These are phyloP conservation scores for Cryptococcus sp. DNA, from an alignment of 1,284 basidiomycete species.

Conservation along the genomic window DNA sequence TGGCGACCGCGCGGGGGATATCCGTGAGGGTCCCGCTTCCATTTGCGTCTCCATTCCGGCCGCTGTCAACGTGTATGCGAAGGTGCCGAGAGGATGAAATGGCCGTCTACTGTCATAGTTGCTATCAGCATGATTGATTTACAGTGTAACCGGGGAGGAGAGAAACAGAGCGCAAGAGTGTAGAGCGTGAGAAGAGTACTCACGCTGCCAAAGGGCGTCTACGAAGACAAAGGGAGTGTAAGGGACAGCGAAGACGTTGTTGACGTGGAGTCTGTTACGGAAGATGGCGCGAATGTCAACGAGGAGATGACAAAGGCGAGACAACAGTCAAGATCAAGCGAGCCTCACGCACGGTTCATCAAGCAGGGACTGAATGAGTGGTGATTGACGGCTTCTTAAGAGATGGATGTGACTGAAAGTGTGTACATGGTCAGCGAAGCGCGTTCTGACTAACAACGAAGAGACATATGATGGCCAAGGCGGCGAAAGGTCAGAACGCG, in stretches of 20 bases:
- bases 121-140: neutral
- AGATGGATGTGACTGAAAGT: no score
- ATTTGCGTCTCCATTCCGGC: conserved; percentile 5
- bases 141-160: neutral
- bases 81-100: neutral
- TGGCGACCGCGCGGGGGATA: conserved; percentile 8
- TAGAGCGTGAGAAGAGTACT: conserved; percentile 1
- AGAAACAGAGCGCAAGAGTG: neutral
- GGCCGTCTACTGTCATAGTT: neutral
- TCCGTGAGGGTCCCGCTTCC: conserved; percentile 16
- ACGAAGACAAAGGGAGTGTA: conserved; percentile 17
- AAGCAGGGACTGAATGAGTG: no score
- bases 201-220: neutral
- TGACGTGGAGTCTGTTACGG: neutral
- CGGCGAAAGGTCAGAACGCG: no score
- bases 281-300: neutral
- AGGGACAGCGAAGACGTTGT: conserved; percentile 10
- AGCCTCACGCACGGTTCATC: no score
- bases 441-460: no score
- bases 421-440: no score
- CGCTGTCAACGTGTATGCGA: neutral
- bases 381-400: no score
- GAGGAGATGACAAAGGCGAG: neutral
- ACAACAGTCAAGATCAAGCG: no score
- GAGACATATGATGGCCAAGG: no score